phyloP scores from a whole-genome alignment of 163 green algal species.

The Prototheca cutis region DNA sequence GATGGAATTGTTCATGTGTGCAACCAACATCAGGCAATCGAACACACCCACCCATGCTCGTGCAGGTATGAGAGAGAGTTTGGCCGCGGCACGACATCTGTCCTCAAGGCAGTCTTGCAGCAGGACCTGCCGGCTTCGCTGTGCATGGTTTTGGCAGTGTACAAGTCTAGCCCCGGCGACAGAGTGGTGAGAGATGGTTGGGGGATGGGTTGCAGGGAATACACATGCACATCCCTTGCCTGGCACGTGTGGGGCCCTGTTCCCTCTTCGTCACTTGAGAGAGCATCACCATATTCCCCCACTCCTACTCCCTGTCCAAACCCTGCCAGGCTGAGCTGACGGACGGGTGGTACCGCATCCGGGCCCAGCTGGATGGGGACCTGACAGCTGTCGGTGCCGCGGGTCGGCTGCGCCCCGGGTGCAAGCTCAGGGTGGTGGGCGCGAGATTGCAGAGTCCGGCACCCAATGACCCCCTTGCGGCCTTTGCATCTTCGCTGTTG shows the following conservation, averaged over 20 bases:
- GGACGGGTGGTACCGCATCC: slow-evolving; percentile 4
- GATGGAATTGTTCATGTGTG: too few species aligned
- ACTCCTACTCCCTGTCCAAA: neutral
- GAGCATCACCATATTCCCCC: too few species aligned
- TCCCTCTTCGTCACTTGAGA: too few species aligned
- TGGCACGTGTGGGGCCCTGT: too few species aligned
- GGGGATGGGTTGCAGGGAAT: too few species aligned
- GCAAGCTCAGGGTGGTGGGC: neutral
- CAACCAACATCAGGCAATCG: too few species aligned
- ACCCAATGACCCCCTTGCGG: neutral
- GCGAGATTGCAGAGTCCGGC: neutral
- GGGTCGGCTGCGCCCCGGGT: neutral
- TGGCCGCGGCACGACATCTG: neutral
- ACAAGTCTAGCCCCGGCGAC: neutral
- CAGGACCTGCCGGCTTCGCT: neutral
- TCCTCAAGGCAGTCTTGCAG: slow-evolving; percentile 3
- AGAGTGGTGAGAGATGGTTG: too few species aligned
- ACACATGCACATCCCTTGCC: too few species aligned
- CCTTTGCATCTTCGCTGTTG: neutral
- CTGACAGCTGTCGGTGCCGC: neutral
- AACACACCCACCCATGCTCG: neutral
- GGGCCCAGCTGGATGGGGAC: neutral
- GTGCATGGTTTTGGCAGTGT: neutral
- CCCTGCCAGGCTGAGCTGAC: slow-evolving; percentile 1
- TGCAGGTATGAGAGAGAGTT: slow-evolving; percentile 1